Evolutionary conservation across 495 filamentous ascomycete species (phyloP).

Genomic region (Thermothielavioides terrestris): DNA sequence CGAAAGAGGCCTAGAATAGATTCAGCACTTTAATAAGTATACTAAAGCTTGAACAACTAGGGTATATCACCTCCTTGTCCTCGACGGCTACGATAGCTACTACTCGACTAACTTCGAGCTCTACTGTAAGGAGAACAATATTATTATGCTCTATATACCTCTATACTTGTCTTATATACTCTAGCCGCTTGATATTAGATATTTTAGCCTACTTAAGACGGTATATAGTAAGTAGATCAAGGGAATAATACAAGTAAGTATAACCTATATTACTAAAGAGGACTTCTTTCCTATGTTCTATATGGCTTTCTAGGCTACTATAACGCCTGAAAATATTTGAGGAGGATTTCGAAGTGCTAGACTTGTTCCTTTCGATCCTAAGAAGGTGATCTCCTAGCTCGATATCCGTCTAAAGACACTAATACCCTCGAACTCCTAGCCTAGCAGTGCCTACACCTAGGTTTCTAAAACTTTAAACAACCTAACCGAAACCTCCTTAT

Average conservation of each 20-base stretch:
- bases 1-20: not conserved
- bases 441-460: not conserved
- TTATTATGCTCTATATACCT: constrained; percentile 13
- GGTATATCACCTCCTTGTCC: constrained; percentile 4
- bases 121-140: constrained; percentile 9
- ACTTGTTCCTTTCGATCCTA: not conserved
- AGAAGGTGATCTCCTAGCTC: constrained; percentile 9
- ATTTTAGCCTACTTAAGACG: not conserved
- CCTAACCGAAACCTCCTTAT: not conserved
- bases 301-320: not conserved
- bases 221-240: not conserved
- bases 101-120: constrained; percentile 9
- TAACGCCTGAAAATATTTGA: not conserved
- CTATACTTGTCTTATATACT: constrained; percentile 11
- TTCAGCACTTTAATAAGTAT: not conserved
- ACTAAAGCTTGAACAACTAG: not conserved
- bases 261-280: not conserved
- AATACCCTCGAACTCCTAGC: not conserved
- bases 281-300: constrained; percentile 12
- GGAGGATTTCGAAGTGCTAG: not conserved
- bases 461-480: not conserved
- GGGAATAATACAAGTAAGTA: not conserved
- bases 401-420: not conserved
- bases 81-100: constrained; percentile 5
- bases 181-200: constrained; percentile 13